A percentile compares a stretch with the other conserved stretches of the same genome.
Conservation (phyloP, 495 filamentous ascomycete genomes). For the Xylaria cubensis region DNA sequence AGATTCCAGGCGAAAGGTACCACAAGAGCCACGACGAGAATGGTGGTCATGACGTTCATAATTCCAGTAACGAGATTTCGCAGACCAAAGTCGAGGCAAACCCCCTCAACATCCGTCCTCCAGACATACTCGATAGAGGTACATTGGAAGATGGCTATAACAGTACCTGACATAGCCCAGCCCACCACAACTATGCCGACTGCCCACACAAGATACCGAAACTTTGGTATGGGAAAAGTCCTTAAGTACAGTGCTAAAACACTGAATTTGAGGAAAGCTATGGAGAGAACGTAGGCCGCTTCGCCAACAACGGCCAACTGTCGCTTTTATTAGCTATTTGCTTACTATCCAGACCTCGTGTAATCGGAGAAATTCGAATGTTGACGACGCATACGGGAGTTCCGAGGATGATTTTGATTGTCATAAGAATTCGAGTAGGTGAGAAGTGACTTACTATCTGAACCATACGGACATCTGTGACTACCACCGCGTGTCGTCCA, state of each 20-base stretch:
- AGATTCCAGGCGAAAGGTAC: slow-evolving; percentile 23
- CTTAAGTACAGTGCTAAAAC: slow-evolving; percentile 24
- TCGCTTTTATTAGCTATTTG: background rate
- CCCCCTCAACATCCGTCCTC: background rate
- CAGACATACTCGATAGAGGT: slow-evolving; percentile 29
- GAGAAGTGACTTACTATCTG: slow-evolving; percentile 27
- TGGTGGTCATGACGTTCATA: slow-evolving; percentile 27
- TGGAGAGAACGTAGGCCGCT: slow-evolving; percentile 19
- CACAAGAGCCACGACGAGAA: slow-evolving; percentile 20
- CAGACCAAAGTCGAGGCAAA: slow-evolving; percentile 26
- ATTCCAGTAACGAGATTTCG: slow-evolving; percentile 27
- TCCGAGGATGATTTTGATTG: no score
- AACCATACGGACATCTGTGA: slow-evolving; percentile 18
- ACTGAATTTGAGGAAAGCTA: slow-evolving; percentile 30
- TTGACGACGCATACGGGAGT: background rate
- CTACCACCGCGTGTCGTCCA: slow-evolving; percentile 24
- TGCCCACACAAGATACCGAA: slow-evolving; percentile 25
- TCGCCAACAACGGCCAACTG: slow-evolving; percentile 27
- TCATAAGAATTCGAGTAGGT: no score
- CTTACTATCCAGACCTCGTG: background rate
- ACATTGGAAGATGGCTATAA: slow-evolving; percentile 31
- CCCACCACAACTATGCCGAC: slow-evolving; percentile 14
- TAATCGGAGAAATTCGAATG: background rate
- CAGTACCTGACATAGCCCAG: slow-evolving; percentile 23
- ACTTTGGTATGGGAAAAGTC: slow-evolving; percentile 16